Evolutionary conservation across 1,139 yeast genomes (phyloP).

Genomic region (Lizanozyma gosingica): DNA sequence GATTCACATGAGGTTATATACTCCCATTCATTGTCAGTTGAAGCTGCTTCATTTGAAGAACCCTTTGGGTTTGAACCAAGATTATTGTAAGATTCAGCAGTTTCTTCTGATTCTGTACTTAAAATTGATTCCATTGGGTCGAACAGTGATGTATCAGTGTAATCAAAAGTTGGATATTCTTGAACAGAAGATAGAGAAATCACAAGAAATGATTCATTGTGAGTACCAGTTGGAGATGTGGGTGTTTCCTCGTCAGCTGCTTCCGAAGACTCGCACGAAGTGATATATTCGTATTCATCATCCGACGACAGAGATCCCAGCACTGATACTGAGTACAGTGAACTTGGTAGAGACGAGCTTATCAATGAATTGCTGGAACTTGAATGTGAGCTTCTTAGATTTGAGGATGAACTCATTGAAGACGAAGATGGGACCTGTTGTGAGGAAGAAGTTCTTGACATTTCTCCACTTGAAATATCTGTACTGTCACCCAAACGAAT

Average conservation of each 20-base stretch:
- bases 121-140: constrained; percentile 5
- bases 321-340: constrained; percentile 1
- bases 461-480: constrained; percentile 4
- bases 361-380: constrained; percentile 1
- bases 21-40: neutral
- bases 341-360: too few species aligned
- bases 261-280: neutral
- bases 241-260: constrained; percentile 3
- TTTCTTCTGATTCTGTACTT: constrained; percentile 1
- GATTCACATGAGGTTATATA: neutral
- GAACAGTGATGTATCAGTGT: neutral
- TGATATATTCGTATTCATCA: neutral
- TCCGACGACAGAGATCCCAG: neutral
- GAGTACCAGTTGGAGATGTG: neutral
- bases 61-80: neutral
- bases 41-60: neutral
- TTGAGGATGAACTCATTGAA: constrained; percentile 2
- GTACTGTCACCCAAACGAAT: constrained; percentile 1
- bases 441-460: neutral
- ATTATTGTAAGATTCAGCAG: neutral
- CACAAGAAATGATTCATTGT: neutral
- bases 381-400: neutral
- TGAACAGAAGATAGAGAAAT: neutral
- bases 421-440: neutral
- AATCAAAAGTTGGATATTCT: neutral